These are phyloP conservation scores for Astrocystis sublimbata DNA, from an alignment of 495 filamentous ascomycete species.

Conservation along the genomic window DNA sequence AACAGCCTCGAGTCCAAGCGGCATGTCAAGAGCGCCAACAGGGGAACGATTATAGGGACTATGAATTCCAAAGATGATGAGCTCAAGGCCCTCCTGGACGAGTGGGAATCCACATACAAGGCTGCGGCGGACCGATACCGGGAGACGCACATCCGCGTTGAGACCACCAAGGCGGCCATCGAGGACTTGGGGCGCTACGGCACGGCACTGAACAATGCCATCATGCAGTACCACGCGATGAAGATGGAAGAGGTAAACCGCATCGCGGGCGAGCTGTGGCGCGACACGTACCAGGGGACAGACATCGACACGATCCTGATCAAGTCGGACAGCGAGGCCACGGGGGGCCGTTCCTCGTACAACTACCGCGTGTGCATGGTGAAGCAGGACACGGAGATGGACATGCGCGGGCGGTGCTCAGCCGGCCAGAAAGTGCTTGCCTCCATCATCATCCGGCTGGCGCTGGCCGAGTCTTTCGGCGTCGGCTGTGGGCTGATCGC, in stretches of 20 bases:
- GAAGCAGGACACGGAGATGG: conserved; percentile 96
- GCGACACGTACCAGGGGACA: conserved; percentile 92
- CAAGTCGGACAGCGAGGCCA: conserved; percentile 78
- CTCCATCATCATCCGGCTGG: conserved; percentile 95
- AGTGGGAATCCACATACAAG: conserved; percentile 86
- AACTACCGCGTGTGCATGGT: conserved; percentile 99
- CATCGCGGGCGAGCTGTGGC: conserved; percentile 94
- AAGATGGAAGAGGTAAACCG: conserved; percentile 99
- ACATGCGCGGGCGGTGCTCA: conserved; percentile 97
- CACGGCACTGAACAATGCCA: conserved; percentile 83
- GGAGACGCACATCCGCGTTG: conserved; percentile 84
- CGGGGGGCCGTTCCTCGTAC: conserved; percentile 77
- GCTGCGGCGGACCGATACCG: conserved; percentile 80
- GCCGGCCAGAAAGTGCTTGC: conserved; percentile 96
- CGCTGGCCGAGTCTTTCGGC: conserved; percentile 95
- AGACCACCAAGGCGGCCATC: conserved; percentile 88
- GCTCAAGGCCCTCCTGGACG: conserved; percentile 63
- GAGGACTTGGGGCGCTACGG: conserved; percentile 84
- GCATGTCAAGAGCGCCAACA: conserved; percentile 55
- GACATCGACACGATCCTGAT: conserved; percentile 98
- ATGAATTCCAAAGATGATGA: conserved; percentile 83
- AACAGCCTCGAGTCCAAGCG: conserved; percentile 59
- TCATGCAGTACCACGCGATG: conserved; percentile 91
- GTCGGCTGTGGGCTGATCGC: conserved; percentile 95
- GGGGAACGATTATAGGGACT: conserved; percentile 61